Base-by-base conservation (phyloP, 2,329 filamentous ascomycete genomes). In the Aspergillus brasiliensis region DNA sequence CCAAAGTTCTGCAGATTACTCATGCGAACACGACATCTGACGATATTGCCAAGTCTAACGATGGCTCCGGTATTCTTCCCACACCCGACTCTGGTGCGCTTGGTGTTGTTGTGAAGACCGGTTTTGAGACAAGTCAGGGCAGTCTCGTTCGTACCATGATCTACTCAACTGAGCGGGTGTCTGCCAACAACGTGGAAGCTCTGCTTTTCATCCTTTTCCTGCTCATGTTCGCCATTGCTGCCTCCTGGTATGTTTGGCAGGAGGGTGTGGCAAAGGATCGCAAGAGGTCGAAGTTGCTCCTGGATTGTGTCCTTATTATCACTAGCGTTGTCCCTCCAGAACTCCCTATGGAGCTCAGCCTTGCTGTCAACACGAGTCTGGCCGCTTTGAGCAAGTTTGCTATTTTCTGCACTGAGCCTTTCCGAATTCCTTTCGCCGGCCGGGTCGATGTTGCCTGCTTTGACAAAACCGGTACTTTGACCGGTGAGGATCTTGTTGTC, bases 141-240 rank as follows among this genome's bases (percentile, higher is more conserved):
- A 97, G 92, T 77, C 86, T 99, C 61, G 95, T 99, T 62, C 91
- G 95, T 63, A 99, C 95, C 67, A 99, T 99, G 95, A 99, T 99
- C 72, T 99, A 97, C 81, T 97, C 96, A 1, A 99, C 95, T 1
- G 95, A 99, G 78, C 92, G 94, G 66, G 94, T 99, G 23, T 98
- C 94, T n/a, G 95, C 95, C 69, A 97, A 97, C 80, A 98, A 99
- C 72, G 88, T 89, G 47, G 95, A 99, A 78, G 95, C 95, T 1
- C 81, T 99, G n/a, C 84, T 96, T 62, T 99, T 99, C 81, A 99
- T 99, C 67, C 84, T 99, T 61, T 99, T 99, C 84, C 85, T 99
- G 27, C 86, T 97, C 57, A 86, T 98, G 69, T 99, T 99, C 79
- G 96, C 96, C 69, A 86, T 99, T 74, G 96, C 95, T 58, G 95